Base-by-base conservation (phyloP, 2,329 filamentous ascomycete species). In the Hymenoscyphus fraxineus region DNA sequence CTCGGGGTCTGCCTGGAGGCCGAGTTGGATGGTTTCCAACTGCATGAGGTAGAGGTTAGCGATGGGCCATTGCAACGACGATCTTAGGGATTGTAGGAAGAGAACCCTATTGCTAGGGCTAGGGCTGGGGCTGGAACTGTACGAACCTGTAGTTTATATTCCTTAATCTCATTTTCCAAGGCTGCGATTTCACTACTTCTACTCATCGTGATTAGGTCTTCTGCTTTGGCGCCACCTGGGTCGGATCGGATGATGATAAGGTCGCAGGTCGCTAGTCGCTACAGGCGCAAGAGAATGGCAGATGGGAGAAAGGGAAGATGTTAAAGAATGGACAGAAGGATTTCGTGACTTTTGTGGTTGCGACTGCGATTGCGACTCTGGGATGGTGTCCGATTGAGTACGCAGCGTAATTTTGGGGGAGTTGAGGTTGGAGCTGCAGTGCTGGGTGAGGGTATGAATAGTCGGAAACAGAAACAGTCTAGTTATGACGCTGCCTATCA, bases 1-100 rank as follows among this genome's bases (percentile, higher is more conserved):
- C 65, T 90, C 88, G 68, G 93, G 88, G 73, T 95, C 91, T 77
- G 90, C 88, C 77, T 89, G 88, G 64, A 96, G 85, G 69, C 91
- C 90, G 63, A 85, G 82, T 73, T 88, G 80, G 65, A 97, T 88
- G 44, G 91, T 88, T 73, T 93, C 91, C 75, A 96, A 86, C 90
- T 93, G 60, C 60, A 19, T 16, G 10, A 22, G 59, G 69, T 54
- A 75, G 66, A 32, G 65, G 40, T 22, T 27, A 27, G 27, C 3
- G 27, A 27, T 27, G 1, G 27, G 3, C 27, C 27, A 27, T 27
- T 27, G 27, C 27, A 27, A 27, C 3, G 27, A 27, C 2, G 27
- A 27, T 0, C 27, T 27, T 27, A 27, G 27, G 27, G 27, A 2
- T 27, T 27, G 3, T 1, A 27, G 27, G 27, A 27, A 27, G 27